Evolutionary conservation across 2,329 filamentous ascomycete species (phyloP), one percentile per base, ranked within the genome.

Genomic region (Trichophaea hybrida): DNA sequence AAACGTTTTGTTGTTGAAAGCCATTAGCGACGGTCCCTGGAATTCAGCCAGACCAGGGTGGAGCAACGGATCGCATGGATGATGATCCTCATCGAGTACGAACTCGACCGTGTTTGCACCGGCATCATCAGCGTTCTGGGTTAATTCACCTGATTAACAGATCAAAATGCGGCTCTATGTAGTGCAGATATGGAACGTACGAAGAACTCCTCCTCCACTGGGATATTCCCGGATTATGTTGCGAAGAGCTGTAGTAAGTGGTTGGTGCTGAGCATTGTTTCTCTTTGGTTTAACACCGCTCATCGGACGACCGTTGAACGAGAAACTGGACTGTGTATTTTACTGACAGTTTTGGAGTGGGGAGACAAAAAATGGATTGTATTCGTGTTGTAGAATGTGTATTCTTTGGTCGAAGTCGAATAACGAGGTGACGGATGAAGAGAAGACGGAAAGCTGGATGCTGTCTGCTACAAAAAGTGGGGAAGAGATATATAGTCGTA

Each of bases 1-100:
- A 55, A 73, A 73, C 31, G 64, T 46, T 2, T 67, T 70, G 61
- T 71, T 68, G 50, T 72, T 73, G 46, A 64, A 70, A 6, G 68
- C 70, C 8, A 73, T 58, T 2, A 73, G 55, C 12, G 71, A 68
- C 10, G 70, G 69, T 1, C 71, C 71, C 59, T 71, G 70, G 38
- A 68, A 72, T 57, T 70, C 63, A 37, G 38, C 61, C n/a, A 72
- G 61, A 2, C 48, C 48, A 6, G 59, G 61, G 51, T 70, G 40
- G 4, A 70, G 57, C 24, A 73, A 64, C 35, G 68, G 46, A 10
- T 64, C 58, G 2, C 33, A 64, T 15, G 64, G 54, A 59, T 72
- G 62, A 5, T 58, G 63, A 12, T 24, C 64, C 2, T 66, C 67
- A 55, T 72, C 71, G n/a, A 72, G 69, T 5, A 67, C 68, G 44